Evolutionary conservation across 148 eudicot species (phyloP).

Genomic region (Chenopodium berlandieri): DNA sequence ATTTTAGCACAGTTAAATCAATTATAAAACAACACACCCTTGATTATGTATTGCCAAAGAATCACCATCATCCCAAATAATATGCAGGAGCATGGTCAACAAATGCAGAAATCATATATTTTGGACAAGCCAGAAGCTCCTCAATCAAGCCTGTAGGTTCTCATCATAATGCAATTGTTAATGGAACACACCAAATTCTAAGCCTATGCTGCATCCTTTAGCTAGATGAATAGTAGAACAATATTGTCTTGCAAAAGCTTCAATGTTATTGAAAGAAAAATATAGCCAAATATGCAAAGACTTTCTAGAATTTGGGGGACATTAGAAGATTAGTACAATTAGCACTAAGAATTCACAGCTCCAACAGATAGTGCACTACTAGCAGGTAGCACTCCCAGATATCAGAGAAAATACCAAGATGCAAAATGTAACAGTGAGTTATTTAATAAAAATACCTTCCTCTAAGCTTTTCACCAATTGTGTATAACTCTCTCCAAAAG

Average conservation of each 20-base stretch:
- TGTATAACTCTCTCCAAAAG: constrained; percentile 57
- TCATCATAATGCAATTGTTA: not conserved
- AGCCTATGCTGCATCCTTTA: constrained; percentile 3
- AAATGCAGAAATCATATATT: not conserved
- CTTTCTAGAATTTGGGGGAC: not conserved
- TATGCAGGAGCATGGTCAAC: not conserved
- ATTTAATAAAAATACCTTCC: constrained; percentile 54
- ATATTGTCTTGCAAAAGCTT: not conserved
- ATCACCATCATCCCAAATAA: not conserved
- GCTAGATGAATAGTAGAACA: not conserved
- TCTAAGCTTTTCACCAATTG: constrained; percentile 73
- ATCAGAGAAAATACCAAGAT: not conserved
- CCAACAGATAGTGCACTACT: not conserved
- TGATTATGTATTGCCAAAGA: not conserved
- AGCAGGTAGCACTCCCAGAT: not conserved
- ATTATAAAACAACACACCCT: not conserved
- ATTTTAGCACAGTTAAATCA: not conserved
- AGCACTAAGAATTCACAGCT: not conserved
- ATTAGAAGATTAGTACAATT: not conserved
- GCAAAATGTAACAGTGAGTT: not conserved
- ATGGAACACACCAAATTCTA: not conserved
- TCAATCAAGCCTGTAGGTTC: not conserved
- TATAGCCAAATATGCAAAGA: not conserved
- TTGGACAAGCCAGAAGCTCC: not conserved
- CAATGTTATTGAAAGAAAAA: not conserved